phyloP scores from a whole-genome alignment of 2,329 filamentous ascomycete species.

The Bertia moriformis region DNA sequence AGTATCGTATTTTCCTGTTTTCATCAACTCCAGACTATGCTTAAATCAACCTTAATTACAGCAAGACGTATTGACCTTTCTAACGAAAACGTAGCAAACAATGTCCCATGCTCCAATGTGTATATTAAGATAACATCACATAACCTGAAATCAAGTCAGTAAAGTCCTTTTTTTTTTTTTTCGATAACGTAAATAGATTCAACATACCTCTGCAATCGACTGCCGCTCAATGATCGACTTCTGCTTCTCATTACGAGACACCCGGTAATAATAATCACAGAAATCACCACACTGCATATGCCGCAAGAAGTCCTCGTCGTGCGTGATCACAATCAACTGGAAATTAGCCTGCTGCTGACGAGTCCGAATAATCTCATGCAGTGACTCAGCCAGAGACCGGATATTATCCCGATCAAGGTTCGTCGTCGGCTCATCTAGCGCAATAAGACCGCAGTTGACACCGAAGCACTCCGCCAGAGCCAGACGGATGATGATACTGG shows the following conservation, averaged over 20 bases:
- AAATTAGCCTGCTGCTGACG: constrained; percentile 83
- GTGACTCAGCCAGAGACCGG: constrained; percentile 66
- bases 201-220: constrained; percentile 33
- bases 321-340: constrained; percentile 95
- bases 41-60: too few relatives aligned
- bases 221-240: constrained; percentile 73
- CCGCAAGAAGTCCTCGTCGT: constrained; percentile 89
- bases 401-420: constrained; percentile 96
- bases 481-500: constrained; percentile 91
- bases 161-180: too few relatives aligned
- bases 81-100: too few relatives aligned
- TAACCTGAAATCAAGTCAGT: too few relatives aligned
- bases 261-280: constrained; percentile 79
- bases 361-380: constrained; percentile 75
- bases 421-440: constrained; percentile 92
- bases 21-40: too few relatives aligned
- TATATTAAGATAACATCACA: too few relatives aligned
- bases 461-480: constrained; percentile 94
- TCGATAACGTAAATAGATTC: too few relatives aligned
- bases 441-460: constrained; percentile 87
- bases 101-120: too few relatives aligned
- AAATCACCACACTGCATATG: constrained; percentile 92
- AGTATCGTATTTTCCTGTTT: too few relatives aligned
- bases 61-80: too few relatives aligned
- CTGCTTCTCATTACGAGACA: constrained; percentile 69